phyloP scores from a whole-genome alignment of 2,329 filamentous ascomycete species.

The Triangularia setosa region DNA sequence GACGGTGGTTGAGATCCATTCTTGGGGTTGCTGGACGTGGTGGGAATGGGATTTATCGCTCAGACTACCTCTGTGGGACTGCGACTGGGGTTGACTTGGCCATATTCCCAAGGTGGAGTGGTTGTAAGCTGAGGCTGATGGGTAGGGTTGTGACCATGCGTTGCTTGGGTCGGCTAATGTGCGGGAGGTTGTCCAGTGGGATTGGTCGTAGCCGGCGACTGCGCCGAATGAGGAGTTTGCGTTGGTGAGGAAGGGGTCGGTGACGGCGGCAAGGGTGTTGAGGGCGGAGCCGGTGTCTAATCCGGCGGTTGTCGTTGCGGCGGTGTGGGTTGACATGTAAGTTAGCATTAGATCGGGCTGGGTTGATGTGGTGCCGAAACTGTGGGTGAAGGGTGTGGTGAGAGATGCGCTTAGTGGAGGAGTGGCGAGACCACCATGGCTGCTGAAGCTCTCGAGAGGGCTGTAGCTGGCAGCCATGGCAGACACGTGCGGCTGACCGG shows the following conservation, averaged over 20 bases:
- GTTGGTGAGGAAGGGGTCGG: constrained; percentile 22
- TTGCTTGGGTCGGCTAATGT: not conserved
- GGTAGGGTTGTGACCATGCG: not conserved
- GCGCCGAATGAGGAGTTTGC: constrained; percentile 8
- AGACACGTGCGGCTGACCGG: not conserved
- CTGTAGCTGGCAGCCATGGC: constrained; percentile 8
- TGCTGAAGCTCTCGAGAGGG: constrained; percentile 18
- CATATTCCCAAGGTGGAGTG: not conserved
- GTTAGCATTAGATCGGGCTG: constrained; percentile 6
- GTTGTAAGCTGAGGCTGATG: not conserved
- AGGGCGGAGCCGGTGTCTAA: constrained; percentile 2
- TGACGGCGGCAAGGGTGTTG: constrained; percentile 15
- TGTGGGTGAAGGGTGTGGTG: constrained; percentile 43
- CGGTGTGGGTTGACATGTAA: constrained; percentile 20
- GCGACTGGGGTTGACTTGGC: constrained; percentile 8
- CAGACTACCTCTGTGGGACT: not conserved
- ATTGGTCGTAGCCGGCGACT: not conserved
- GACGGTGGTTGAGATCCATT: not conserved
- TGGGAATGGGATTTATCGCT: not conserved
- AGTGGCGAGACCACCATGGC: constrained; percentile 42
- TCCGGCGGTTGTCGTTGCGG: constrained; percentile 12
- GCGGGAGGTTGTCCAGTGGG: constrained; percentile 10
- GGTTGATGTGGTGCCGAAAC: constrained; percentile 35
- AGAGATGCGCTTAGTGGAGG: constrained; percentile 54
- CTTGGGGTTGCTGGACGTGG: not conserved